Evolutionary conservation across 2,329 filamentous ascomycete species (phyloP), one percentile per base, ranked within the genome.

Genomic region (Aspergillus ochraceoroseus): DNA sequence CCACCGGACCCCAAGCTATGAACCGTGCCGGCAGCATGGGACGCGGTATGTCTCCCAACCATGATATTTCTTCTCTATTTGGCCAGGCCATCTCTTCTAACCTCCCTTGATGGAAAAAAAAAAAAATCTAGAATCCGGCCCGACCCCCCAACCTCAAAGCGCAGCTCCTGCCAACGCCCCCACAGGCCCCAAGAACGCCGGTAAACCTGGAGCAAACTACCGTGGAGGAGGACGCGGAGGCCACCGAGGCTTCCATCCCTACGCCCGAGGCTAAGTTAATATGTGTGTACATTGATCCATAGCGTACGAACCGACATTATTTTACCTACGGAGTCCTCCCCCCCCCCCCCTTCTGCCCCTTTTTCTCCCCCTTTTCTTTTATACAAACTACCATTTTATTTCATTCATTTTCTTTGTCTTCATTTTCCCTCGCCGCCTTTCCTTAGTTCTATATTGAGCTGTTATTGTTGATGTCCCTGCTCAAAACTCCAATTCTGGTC

Each of bases 111-210:
- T n/a, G n/a, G n/a, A n/a, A n/a, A n/a, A n/a, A n/a, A n/a, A n/a
- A n/a, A n/a, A n/a, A n/a, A n/a, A n/a, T n/a, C n/a, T n/a, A n/a
- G n/a, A n/a, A n/a, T 41, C 53, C 55, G 61, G 63, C 36, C 50
- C 62, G 35, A 68, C 66, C n/a, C 61, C 66, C 4, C 66, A 70
- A 38, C 67, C 68, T 12, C 67, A 68, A 37, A 67, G 68, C 41
- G 65, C 71, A 5, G 79, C 82, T 9, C 87, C 87, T 13, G 82
- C 85, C 4, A 87, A 87, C 59, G 87, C 92, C 4, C 92, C 92
- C 0, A 98, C 92, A 0, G 92, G 92, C 0, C 92, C 92, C 3
- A 94, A 94, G 75, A 98, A 96, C 57, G 87, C 89, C 1, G 89
- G 89, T 17, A 85, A 83, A 59, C 87, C 89, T 1, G 88, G 89